phyloP scores from a whole-genome alignment of 495 filamentous ascomycete species.

The Annulohypoxylon bovei region DNA sequence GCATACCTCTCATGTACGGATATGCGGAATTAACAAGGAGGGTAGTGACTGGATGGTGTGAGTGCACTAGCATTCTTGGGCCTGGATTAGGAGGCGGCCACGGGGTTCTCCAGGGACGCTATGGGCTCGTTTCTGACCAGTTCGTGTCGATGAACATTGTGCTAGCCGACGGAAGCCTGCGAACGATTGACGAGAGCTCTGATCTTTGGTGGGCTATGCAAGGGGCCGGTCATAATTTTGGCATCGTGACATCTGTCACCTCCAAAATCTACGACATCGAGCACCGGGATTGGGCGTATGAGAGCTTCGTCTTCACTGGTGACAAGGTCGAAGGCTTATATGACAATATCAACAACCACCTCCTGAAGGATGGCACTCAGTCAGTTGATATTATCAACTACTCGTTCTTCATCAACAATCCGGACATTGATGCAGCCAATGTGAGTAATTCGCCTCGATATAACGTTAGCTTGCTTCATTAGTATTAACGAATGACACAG shows the following conservation, averaged over 20 bases:
- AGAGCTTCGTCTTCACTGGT: slow-evolving; percentile 53
- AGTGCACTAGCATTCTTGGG: slow-evolving; percentile 65
- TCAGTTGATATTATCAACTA: slow-evolving; percentile 55
- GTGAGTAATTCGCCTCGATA: neutral
- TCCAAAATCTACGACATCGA: slow-evolving; percentile 58
- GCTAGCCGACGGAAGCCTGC: slow-evolving; percentile 62
- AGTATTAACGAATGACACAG: slow-evolving; percentile 19
- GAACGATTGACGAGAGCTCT: slow-evolving; percentile 50
- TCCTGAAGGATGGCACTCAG: slow-evolving; percentile 52
- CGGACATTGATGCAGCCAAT: slow-evolving; percentile 45
- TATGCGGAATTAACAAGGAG: slow-evolving; percentile 32
- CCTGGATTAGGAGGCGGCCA: slow-evolving; percentile 70
- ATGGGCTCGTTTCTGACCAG: slow-evolving; percentile 70
- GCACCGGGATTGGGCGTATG: slow-evolving; percentile 52
- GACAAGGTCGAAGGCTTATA: slow-evolving; percentile 61
- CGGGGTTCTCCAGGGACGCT: slow-evolving; percentile 65
- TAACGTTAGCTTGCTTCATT: neutral
- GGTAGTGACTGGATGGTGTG: slow-evolving; percentile 63
- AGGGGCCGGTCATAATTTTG: slow-evolving; percentile 72
- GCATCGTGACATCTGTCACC: slow-evolving; percentile 64
- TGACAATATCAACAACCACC: slow-evolving; percentile 50
- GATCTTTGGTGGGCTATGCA: slow-evolving; percentile 67
- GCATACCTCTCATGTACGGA: slow-evolving; percentile 39
- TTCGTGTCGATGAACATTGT: slow-evolving; percentile 65
- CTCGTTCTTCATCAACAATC: slow-evolving; percentile 56